Evolutionary conservation across 2,329 filamentous ascomycete genomes (phyloP).

Genomic region (Scytalidium sp.): DNA sequence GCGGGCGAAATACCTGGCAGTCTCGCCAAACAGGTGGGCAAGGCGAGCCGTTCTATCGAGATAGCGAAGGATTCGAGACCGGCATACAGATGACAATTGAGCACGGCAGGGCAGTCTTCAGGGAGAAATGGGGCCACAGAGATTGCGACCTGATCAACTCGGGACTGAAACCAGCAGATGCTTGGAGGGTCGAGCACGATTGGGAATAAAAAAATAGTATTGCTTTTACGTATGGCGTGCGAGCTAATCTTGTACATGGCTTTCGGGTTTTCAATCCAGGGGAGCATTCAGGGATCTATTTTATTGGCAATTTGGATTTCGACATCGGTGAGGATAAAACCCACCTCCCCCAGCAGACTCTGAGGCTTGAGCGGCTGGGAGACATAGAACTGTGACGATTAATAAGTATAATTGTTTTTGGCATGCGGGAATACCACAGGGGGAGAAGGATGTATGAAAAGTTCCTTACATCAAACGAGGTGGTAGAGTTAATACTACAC

Average conservation of each 20-base stretch:
- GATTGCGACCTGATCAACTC: constrained; percentile 38
- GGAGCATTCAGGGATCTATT: no score
- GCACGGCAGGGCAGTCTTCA: constrained; percentile 38
- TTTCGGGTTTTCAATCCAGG: no score
- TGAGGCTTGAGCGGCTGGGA: constrained; percentile 4
- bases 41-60: constrained; percentile 52
- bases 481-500: constrained; percentile 4
- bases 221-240: no score
- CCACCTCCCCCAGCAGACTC: constrained; percentile 5
- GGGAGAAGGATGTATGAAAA: not conserved
- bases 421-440: no score
- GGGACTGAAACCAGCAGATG: constrained; percentile 38
- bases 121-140: constrained; percentile 43
- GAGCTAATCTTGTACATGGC: no score
- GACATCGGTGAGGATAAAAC: constrained; percentile 4
- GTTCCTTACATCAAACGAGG: constrained; percentile 1
- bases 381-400: constrained; percentile 5
- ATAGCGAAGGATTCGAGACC: constrained; percentile 40
- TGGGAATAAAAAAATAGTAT: no score
- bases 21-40: constrained; percentile 45
- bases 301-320: constrained; percentile 1
- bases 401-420: no score
- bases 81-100: constrained; percentile 43
- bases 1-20: constrained; percentile 51
- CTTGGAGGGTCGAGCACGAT: constrained; percentile 43